phyloP scores from a whole-genome alignment of 2,329 filamentous ascomycete genomes.

The Sporothrix curviconia region DNA sequence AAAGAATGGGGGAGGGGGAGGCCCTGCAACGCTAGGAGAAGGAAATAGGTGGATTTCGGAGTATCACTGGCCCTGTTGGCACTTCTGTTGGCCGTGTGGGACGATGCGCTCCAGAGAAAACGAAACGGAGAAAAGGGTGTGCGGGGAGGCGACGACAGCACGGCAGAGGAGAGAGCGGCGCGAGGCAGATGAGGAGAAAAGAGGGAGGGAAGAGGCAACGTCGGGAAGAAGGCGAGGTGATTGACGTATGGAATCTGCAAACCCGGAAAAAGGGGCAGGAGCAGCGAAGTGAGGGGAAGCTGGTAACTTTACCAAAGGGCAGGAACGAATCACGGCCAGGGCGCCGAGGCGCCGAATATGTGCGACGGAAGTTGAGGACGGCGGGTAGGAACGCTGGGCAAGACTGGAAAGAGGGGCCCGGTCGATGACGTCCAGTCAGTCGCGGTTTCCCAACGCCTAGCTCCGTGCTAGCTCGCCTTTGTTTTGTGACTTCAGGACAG shows the following conservation, averaged over 20 bases:
- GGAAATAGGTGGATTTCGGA: not conserved
- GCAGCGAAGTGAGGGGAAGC: not conserved
- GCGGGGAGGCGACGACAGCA: not conserved
- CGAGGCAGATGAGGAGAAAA: no score
- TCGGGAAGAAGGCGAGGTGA: not conserved
- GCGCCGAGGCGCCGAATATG: constrained; percentile 1
- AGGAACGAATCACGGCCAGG: not conserved
- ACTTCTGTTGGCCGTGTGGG: not conserved
- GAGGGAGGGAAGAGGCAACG: not conserved
- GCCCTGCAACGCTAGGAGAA: not conserved
- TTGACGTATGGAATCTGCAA: no score
- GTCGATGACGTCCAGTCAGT: constrained; percentile 6
- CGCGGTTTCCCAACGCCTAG: not conserved
- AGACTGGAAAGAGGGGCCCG: constrained; percentile 4
- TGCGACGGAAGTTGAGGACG: not conserved
- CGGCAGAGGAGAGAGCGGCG: not conserved
- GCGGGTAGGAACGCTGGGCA: not conserved
- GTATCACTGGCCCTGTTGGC: not conserved
- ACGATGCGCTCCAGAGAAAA: not conserved
- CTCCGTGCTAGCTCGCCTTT: not conserved
- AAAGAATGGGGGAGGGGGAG: not conserved
- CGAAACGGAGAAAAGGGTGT: not conserved
- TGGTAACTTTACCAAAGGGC: no score
- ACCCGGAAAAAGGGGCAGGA: not conserved
- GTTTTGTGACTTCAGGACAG: no score